These are phyloP conservation scores for Cystobasidium sp. DNA, from an alignment of 1,284 basidiomycete genomes.

Conservation along the genomic window DNA sequence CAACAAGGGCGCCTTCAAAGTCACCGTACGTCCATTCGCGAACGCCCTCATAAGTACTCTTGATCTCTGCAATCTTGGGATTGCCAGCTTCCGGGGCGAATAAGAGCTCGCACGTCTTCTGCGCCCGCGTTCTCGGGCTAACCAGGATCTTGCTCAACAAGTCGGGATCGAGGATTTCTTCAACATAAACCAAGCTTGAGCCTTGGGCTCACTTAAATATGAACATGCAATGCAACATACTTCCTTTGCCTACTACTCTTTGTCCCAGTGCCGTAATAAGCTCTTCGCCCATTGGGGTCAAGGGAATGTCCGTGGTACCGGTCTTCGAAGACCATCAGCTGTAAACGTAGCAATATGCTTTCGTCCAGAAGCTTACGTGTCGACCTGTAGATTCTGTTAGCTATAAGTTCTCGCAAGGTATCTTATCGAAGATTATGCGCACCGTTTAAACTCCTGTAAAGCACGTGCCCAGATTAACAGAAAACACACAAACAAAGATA, in stretches of 20 bases:
- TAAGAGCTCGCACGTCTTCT: constrained; percentile 79
- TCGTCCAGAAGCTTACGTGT: constrained; percentile 16
- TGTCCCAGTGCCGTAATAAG: constrained; percentile 70
- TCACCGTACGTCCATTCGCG: constrained; percentile 88
- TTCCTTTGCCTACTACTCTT: constrained; percentile 72
- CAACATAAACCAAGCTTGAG: neutral
- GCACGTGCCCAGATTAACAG: neutral
- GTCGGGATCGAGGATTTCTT: constrained; percentile 77
- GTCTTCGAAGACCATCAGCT: constrained; percentile 64
- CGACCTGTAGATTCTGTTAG: constrained; percentile 14
- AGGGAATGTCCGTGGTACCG: constrained; percentile 81
- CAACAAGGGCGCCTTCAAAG: constrained; percentile 74
- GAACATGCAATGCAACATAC: constrained; percentile 62
- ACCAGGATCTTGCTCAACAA: constrained; percentile 77
- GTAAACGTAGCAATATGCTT: neutral
- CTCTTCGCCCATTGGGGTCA: constrained; percentile 78
- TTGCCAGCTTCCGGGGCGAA: constrained; percentile 61
- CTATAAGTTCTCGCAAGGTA: neutral
- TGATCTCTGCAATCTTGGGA: constrained; percentile 20
- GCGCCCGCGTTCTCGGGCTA: constrained; percentile 82
- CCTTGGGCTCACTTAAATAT: neutral
- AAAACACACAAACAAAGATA: neutral
- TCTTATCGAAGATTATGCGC: neutral
- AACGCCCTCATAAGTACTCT: constrained; percentile 67
- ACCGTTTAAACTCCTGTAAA: constrained; percentile 38